Conservation (phyloP, 495 filamentous ascomycete species). For the Aspergillus wentii region DNA sequence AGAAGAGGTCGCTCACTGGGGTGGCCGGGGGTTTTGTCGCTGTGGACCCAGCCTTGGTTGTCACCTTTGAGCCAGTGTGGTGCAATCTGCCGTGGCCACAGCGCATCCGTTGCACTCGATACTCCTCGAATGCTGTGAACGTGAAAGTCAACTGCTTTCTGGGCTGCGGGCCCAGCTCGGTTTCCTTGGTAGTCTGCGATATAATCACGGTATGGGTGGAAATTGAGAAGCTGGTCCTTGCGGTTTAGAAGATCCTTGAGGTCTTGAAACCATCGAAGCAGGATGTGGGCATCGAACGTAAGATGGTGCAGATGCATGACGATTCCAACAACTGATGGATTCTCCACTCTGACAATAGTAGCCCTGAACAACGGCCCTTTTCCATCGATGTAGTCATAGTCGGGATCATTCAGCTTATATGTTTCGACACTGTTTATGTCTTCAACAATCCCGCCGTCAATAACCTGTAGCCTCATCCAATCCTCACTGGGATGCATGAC, state of each 20-base stretch:
- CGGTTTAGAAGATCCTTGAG: background rate
- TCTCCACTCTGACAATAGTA: background rate
- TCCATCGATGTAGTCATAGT: background rate
- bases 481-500: background rate
- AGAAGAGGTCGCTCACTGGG: background rate
- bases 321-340: background rate
- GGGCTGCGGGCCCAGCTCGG: background rate
- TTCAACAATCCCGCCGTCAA: background rate
- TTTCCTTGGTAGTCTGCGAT: background rate
- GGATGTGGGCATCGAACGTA: background rate
- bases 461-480: background rate
- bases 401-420: background rate
- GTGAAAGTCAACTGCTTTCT: background rate
- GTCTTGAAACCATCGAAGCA: background rate
- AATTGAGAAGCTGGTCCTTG: background rate
- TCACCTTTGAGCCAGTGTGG: background rate
- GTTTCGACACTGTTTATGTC: slow-evolving; percentile 3
- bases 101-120: background rate
- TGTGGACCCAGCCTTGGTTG: background rate
- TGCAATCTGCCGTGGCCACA: background rate
- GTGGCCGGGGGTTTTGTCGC: background rate
- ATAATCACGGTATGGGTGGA: background rate
- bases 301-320: background rate
- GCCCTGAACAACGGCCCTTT: background rate
- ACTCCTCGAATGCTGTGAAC: background rate